Base-by-base conservation (phyloP, 257 asterid genomes). In the Osmanthus fragrans region DNA sequence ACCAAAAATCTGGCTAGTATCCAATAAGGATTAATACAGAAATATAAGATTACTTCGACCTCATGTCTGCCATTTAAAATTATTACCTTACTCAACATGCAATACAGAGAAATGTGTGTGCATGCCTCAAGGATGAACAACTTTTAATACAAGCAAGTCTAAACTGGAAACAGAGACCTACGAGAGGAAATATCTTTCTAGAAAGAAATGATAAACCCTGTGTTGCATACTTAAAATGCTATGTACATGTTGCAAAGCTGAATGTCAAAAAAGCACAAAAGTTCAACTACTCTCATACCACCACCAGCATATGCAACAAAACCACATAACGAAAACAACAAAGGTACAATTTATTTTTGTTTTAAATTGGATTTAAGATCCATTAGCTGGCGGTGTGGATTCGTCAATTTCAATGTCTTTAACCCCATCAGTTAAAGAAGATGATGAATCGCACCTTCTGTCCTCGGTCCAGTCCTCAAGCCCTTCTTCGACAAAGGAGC, bases 381-480 rank as follows among this genome's bases (percentile, higher is more conserved):
- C 74, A 58, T 81, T 77, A n/a, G 83, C 60, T n/a, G 84, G 77
- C 36, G 68, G 66, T 34, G 87, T 78, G 73, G 90, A 73, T 76
- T 74, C 87, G 47, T 86, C 84, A 7, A 88, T 87, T 75, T 86
- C 94, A 9, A 87, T 85, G 74, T 86, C 94, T 78, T 80, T 86
- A 32, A 88, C 91, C 34, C 92, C 96, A 23, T 84, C 85, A 71
- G 90, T 79, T 72, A 90, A 79, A 9, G 93, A 84, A 42, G 88
- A 79, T 0, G 93, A 84, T 1, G 93, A 84, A 67, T 76, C 86
- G 10, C 69, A 11, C 49, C 42, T 73, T 29, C 73, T 73, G 56
- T n/a, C 75, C 68, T 72, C 78, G 9, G 54, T 73, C 37, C 72
- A 82, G 3, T 82, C 80, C 6, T 84, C 83, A 19, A 79, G 82